A percentile compares a stretch with the other conserved stretches of the same genome.
These are phyloP conservation scores for Claviceps capensis DNA, from an alignment of 2,329 filamentous ascomycete genomes.

Conservation along the genomic window DNA sequence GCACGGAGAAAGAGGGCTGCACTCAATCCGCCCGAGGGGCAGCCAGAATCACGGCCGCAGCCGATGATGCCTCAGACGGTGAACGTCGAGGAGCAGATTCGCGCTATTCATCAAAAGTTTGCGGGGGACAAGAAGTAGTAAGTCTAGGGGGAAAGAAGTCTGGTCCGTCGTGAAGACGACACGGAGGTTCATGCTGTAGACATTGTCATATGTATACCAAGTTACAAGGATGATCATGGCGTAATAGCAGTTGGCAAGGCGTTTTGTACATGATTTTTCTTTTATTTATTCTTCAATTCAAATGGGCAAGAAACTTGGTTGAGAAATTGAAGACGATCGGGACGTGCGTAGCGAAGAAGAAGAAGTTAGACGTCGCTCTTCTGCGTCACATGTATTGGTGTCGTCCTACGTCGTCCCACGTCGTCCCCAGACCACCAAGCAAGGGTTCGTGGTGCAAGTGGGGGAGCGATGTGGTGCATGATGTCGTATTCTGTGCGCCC, in stretches of 20 bases:
- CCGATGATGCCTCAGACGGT: slow-evolving; percentile 48
- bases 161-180: neutral
- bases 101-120: slow-evolving; percentile 45
- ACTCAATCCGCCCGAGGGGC: slow-evolving; percentile 48
- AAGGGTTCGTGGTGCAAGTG: too few species aligned
- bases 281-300: neutral
- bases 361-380: too few species aligned
- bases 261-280: neutral
- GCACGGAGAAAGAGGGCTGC: slow-evolving; percentile 66
- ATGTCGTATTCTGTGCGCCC: too few species aligned
- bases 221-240: slow-evolving; percentile 1
- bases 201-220: slow-evolving; percentile 1
- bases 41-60: slow-evolving; percentile 43
- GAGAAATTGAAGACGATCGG: neutral
- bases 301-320: neutral
- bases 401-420: too few species aligned
- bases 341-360: neutral
- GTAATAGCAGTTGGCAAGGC: neutral
- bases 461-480: too few species aligned
- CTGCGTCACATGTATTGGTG: too few species aligned
- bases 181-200: neutral
- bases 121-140: slow-evolving; percentile 20
- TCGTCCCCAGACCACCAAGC: too few species aligned
- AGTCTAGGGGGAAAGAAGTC: too few species aligned
- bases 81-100: slow-evolving; percentile 79